phyloP scores from a whole-genome alignment of 2,329 filamentous ascomycete genomes.

The Beauveria asiatica region DNA sequence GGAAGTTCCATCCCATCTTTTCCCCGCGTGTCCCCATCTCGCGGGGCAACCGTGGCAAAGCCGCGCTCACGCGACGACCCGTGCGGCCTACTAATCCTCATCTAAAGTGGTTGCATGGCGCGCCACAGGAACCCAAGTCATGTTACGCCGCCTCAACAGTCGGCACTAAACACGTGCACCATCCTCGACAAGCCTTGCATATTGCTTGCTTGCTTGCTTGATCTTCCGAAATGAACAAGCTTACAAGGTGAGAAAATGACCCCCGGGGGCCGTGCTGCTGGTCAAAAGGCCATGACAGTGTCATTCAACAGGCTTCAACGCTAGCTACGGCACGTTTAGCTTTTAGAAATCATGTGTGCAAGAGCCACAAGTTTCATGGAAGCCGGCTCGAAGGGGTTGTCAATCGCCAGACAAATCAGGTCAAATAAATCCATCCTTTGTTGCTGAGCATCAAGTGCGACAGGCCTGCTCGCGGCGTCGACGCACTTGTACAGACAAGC shows the following conservation, averaged over 20 bases:
- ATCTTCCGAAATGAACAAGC: not conserved
- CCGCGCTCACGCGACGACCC: not conserved
- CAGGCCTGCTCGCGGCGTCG: no score
- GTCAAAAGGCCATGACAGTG: not conserved
- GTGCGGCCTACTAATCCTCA: not conserved
- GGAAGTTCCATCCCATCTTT: not conserved
- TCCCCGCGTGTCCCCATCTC: no score
- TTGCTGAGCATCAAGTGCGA: no score
- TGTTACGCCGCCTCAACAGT: not conserved
- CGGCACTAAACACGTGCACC: not conserved
- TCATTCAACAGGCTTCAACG: not conserved
- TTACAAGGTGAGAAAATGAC: no score
- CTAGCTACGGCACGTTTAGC: not conserved
- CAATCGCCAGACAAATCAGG: no score
- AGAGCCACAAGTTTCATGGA: no score
- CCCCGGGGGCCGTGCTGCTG: no score
- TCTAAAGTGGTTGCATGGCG: slow-evolving; percentile 5
- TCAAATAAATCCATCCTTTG: no score
- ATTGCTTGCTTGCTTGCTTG: not conserved
- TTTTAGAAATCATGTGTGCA: not conserved
- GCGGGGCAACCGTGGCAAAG: not conserved
- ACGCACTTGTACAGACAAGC: no score
- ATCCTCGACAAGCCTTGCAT: no score
- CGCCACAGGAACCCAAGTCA: not conserved
- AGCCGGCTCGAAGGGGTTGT: no score